Base-by-base conservation (phyloP, 2,329 filamentous ascomycete species). In the Trichoderma lentiforme region DNA sequence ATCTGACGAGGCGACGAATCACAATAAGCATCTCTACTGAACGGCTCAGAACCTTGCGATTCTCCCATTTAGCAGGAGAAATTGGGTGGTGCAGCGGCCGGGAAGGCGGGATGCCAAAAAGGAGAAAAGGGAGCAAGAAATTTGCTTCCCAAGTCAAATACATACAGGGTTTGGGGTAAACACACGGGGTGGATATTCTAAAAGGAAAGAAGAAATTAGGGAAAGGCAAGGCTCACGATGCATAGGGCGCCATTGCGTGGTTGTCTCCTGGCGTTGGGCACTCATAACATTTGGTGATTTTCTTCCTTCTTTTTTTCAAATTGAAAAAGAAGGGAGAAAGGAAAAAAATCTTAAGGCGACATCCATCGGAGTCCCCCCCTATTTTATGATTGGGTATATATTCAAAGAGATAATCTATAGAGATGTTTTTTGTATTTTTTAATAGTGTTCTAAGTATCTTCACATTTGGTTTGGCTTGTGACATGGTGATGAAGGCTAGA, bases 371-470 rank as follows among this genome's bases (percentile, higher is more conserved):
- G 39, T 26, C 43, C 36, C 24, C 39, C 14, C 34, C 24, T 34
- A 14, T 57, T 74, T 62, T 73, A 74, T 68, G 71, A 73, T 71
- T 74, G 72, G 71, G 65, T 73, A 66, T 71, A 70, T 73, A 67
- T 56, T 73, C 53, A 60, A 70, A 65, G 43, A 72, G 60, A 65
- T 65, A 60, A 63, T 53, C 71, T 53, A 65, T 72, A 72, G 71
- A 72, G 43, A 57, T 62, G 57, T 43, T 69, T 62, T 70, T 63
- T 21, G 34, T 58, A 11, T 67, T 32, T 43, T 66, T 26, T 21
- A 12, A 21, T 64, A 32, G 28, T 21, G 30, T 28, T 67, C 39
- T 12, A 9, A 39, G 2, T n/a, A 6, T 39, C 12, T 62, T 62
- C 15, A n/a, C 51, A 28, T 56, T 51, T 24, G 0, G 12, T 12